phyloP scores from a whole-genome alignment of 345 rosid genomes.

The Xanthoceras sorbifolium region DNA sequence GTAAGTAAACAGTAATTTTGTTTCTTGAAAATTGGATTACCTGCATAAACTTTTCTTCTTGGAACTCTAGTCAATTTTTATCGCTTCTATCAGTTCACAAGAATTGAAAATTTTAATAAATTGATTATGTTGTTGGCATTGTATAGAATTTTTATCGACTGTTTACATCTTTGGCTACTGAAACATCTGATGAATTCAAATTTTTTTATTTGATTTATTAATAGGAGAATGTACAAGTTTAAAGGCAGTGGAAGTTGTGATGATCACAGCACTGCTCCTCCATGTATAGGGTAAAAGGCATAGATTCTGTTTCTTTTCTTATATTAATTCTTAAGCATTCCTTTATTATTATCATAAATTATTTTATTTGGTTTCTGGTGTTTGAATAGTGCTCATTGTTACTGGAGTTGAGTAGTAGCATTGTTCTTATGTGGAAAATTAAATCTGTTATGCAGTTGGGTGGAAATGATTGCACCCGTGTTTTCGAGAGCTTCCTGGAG shows the following conservation, averaged over 20 bases:
- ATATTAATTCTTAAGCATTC: neutral
- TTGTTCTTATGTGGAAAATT: neutral
- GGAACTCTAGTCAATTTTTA: neutral
- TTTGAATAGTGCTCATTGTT: neutral
- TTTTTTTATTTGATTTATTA: neutral
- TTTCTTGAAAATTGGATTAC: neutral
- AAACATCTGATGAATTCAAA: neutral
- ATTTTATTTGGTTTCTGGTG: neutral
- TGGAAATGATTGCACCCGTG: conserved; percentile 98
- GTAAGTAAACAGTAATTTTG: neutral
- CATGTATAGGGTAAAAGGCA: conserved; percentile 75
- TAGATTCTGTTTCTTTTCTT: neutral
- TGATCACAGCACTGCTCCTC: conserved; percentile 73
- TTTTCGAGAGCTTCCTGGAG: conserved; percentile 92
- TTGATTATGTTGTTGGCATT: too few species aligned
- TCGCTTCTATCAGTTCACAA: neutral
- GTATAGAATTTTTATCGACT: neutral
- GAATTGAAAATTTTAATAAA: neutral
- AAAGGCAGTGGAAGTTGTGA: conserved; percentile 81
- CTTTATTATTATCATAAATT: neutral
- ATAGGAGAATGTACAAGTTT: conserved; percentile 74
- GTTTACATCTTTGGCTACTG: neutral
- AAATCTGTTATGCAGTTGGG: conserved; percentile 67
- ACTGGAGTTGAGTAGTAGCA: neutral
- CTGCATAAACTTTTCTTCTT: neutral